Conservation (phyloP, 345 rosid genomes). For the Toxicodendron radicans region DNA sequence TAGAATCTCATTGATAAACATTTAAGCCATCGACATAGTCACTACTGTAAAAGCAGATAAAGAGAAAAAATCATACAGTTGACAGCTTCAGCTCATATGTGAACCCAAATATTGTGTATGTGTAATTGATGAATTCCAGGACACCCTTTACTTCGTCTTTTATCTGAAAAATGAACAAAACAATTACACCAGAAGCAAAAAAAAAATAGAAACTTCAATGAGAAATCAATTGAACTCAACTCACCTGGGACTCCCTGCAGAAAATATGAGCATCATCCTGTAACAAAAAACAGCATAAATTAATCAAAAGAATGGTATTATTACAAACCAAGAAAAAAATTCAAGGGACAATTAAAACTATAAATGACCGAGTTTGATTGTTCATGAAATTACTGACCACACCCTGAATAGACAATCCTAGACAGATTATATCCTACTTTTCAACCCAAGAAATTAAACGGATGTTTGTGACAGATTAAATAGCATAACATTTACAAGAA, state of each 20-base stretch:
- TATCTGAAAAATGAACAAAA: slow-evolving; percentile 51
- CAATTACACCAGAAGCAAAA: background rate
- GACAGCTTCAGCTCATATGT: slow-evolving; percentile 91
- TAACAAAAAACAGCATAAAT: slow-evolving; percentile 22
- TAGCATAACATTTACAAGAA: background rate
- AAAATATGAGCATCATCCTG: slow-evolving; percentile 99
- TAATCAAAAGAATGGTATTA: background rate
- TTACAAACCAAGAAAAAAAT: slow-evolving; percentile 3
- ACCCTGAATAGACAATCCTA: background rate
- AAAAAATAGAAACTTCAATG: background rate
- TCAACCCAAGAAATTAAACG: no score
- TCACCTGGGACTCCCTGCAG: slow-evolving; percentile 84
- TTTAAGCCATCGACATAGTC: background rate
- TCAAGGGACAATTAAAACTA: slow-evolving; percentile 1
- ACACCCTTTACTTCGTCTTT: slow-evolving; percentile 78
- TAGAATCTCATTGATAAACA: background rate
- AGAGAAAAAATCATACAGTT: slow-evolving; percentile 53
- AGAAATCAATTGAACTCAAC: slow-evolving; percentile 17
- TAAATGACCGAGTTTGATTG: background rate
- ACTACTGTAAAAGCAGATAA: slow-evolving; percentile 1
- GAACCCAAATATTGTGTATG: slow-evolving; percentile 72
- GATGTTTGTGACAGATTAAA: background rate
- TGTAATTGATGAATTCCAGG: slow-evolving; percentile 77
- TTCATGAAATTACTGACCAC: background rate
- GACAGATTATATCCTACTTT: background rate